phyloP scores from a whole-genome alignment of 2,329 filamentous ascomycete species.

The Phaeomoniella chlamydospora region DNA sequence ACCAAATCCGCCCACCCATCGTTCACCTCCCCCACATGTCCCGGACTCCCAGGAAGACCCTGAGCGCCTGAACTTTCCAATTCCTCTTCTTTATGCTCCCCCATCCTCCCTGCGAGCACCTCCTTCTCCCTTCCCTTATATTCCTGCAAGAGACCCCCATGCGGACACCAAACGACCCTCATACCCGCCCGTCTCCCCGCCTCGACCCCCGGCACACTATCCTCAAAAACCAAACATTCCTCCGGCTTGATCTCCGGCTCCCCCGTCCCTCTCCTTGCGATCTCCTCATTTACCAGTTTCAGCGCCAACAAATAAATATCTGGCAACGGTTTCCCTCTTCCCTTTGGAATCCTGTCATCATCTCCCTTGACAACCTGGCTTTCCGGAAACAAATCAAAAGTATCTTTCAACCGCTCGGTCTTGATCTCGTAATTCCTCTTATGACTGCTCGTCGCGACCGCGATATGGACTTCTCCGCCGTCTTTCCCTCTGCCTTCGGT shows the following conservation, averaged over 20 bases:
- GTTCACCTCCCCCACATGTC: constrained; percentile 37
- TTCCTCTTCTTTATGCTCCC: constrained; percentile 47
- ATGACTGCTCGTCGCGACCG: constrained; percentile 72
- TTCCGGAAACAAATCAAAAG: constrained; percentile 47
- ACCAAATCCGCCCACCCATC: constrained; percentile 47
- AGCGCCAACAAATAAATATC: constrained; percentile 89
- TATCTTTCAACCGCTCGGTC: constrained; percentile 38
- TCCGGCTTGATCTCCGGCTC: constrained; percentile 54
- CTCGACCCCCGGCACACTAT: constrained; percentile 86
- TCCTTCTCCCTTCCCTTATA: constrained; percentile 63
- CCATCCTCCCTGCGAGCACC: constrained; percentile 70
- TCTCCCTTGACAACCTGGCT: constrained; percentile 73
- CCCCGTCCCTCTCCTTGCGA: constrained; percentile 41
- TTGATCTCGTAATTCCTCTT: constrained; percentile 62
- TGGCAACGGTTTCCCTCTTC: constrained; percentile 83
- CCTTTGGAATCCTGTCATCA: constrained; percentile 59
- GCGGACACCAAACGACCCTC: constrained; percentile 86
- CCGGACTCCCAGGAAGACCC: constrained; percentile 24
- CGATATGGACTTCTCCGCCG: constrained; percentile 51
- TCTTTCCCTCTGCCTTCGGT: constrained; percentile 19
- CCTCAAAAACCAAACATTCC: constrained; percentile 93
- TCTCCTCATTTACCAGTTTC: constrained; percentile 64
- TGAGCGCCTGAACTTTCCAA: constrained; percentile 19
- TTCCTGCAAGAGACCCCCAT: constrained; percentile 61
- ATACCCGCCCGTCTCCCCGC: constrained; percentile 82